Percentiles rank a stretch among this genome's conserved stretches.
Conservation (phyloP, 2,329 filamentous ascomycete genomes). For the Drechslerella dactyloides region DNA sequence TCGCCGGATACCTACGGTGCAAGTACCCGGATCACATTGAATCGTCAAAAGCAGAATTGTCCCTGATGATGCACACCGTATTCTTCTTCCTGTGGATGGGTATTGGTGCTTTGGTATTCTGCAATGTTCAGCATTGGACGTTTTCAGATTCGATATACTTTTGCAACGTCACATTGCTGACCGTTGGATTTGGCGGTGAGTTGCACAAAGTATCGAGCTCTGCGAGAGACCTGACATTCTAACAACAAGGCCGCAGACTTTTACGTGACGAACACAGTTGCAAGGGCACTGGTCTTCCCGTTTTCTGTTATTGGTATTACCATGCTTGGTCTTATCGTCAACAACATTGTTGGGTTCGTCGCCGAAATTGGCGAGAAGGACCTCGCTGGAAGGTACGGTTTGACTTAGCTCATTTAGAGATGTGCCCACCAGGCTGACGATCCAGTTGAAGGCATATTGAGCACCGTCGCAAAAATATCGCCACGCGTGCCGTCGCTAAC, state of each 20-base stretch:
- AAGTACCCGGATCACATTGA: conserved; percentile 75
- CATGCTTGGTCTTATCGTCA: conserved; percentile 81
- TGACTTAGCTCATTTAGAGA: not conserved
- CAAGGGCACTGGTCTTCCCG: conserved; percentile 78
- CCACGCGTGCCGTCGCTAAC: conserved; percentile 35
- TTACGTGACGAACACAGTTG: conserved; percentile 57
- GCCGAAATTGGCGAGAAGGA: conserved; percentile 53
- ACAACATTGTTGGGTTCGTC: conserved; percentile 69
- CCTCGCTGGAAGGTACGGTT: conserved; percentile 37
- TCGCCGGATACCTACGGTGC: conserved; percentile 67
- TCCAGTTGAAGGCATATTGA: conserved; percentile 24
- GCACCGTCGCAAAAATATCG: conserved; percentile 32
- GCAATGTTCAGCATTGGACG: conserved; percentile 72
- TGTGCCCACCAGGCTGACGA: not conserved
- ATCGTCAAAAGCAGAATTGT: conserved; percentile 81
- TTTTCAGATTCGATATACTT: conserved; percentile 82
- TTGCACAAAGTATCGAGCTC: not conserved
- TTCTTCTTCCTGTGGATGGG: conserved; percentile 81
- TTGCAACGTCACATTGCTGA: conserved; percentile 67
- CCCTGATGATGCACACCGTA: conserved; percentile 88
- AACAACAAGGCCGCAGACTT: conserved; percentile 24
- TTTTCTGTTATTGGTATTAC: conserved; percentile 84
- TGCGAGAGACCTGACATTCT: not conserved
- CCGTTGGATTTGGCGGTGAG: conserved; percentile 52
- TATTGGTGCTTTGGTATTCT: conserved; percentile 77